Evolutionary conservation across 257 asterid genomes (phyloP).

Genomic region (Solanum dulcamara): DNA sequence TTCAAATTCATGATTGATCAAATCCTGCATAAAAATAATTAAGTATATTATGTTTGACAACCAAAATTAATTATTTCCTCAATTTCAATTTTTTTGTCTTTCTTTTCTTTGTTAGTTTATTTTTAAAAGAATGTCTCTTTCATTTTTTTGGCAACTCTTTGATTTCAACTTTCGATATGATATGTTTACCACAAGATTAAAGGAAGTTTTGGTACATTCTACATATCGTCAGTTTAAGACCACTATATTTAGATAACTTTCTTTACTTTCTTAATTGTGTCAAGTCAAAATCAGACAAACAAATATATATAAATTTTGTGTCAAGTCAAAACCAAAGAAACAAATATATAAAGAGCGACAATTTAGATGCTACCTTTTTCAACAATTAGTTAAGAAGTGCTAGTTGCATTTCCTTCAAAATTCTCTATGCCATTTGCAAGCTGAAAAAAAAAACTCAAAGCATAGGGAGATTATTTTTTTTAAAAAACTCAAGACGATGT

Average conservation of each 20-base stretch:
- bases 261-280: not conserved
- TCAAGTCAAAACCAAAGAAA: not conserved
- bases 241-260: not conserved
- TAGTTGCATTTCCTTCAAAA: not conserved
- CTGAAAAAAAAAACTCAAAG: not conserved
- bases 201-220: no score
- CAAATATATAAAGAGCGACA: not conserved
- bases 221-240: not conserved
- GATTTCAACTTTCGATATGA: no score
- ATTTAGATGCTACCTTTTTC: not conserved
- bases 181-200: no score
- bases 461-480: not conserved
- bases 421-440: not conserved
- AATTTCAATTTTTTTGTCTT: not conserved
- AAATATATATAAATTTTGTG: no score
- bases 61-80: not conserved
- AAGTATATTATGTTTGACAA: not conserved
- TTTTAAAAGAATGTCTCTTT: not conserved
- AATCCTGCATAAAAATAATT: not conserved
- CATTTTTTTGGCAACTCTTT: not conserved
- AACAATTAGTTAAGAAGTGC: not conserved
- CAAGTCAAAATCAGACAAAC: not conserved
- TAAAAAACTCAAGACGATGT: not conserved
- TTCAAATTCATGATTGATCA: not conserved
- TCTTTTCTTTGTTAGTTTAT: not conserved